Base-by-base conservation (phyloP, 371 early-diverging fungal genomes). In the Apophysomyces sp. region DNA sequence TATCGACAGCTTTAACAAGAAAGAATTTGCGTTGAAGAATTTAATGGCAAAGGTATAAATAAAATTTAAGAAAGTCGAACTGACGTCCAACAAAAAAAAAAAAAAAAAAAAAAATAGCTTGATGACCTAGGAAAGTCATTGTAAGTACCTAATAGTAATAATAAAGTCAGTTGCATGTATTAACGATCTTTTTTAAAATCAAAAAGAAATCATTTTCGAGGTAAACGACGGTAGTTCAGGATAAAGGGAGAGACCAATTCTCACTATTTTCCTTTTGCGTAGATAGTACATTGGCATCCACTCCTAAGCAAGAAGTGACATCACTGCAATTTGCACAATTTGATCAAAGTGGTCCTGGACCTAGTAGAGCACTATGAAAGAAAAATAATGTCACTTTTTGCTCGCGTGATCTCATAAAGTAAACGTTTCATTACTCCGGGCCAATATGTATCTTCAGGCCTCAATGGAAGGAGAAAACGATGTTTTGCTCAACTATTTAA, bases 21-120 rank as follows among this genome's bases (percentile, higher is more conserved):
- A 90, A 82, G 65, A 88, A 88, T 63, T 85, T 83, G 26, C 89
- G 80, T 24, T 78, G 55, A 3, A 89, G 88, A 44, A 88, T 21
- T 21, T 44, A 2, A 44, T 44, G 44, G 24, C 44, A 6, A 44
- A 44, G 44, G 44, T 44, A 44, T 9, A 3, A 21, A 2, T 3
- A 44, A 24, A 18, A 18, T 44, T 5, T 4, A 44, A 44, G 86
- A 40, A 78, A 77, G 69, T 44, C 18, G 7, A 65, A 40, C 40
- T 39, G 21, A 39, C 24, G 36, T 36, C 24, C n/a, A n/a, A n/a
- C n/a, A n/a, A n/a, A n/a, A n/a, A n/a, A n/a, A n/a, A n/a, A n/a
- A n/a, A n/a, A n/a, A n/a, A n/a, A n/a, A n/a, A n/a, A n/a, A 44
- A 9, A 5, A 18, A 40, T 18, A 44, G 44, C 24, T 44, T 9